Evolutionary conservation across 768 basidiomycete species (phyloP).

Genomic region (Boletus barrowsii): DNA sequence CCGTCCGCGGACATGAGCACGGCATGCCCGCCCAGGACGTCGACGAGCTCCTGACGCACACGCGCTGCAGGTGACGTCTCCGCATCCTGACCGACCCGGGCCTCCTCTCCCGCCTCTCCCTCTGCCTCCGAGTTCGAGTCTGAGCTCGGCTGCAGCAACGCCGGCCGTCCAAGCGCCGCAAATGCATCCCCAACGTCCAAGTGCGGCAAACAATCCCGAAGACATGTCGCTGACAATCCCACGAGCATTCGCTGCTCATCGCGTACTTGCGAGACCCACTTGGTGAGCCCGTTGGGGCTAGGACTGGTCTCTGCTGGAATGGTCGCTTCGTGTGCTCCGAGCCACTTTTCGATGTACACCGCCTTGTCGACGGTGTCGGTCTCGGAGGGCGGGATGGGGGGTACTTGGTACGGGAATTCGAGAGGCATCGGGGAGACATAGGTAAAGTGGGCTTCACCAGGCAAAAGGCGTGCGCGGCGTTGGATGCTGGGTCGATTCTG

Average conservation of each 20-base stretch:
- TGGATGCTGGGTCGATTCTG: conserved; percentile 57
- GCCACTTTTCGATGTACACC: conserved; percentile 74
- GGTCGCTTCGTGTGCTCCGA: conserved; percentile 60
- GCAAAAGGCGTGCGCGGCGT: conserved; percentile 63
- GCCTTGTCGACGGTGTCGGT: conserved; percentile 50
- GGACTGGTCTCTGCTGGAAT: conserved; percentile 19
- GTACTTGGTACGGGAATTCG: conserved; percentile 79
- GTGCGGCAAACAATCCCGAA: conserved; percentile 77
- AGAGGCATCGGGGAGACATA: conserved; percentile 80
- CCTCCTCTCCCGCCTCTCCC: conserved; percentile 1
- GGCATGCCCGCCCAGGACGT: conserved; percentile 76
- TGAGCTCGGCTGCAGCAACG: conserved; percentile 36
- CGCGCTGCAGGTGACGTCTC: conserved; percentile 31
- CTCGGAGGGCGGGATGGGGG: conserved; percentile 46
- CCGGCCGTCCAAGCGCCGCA: conserved; percentile 57
- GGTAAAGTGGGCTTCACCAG: conserved; percentile 64
- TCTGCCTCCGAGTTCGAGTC: conserved; percentile 36
- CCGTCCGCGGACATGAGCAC: conserved; percentile 52
- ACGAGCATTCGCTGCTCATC: conserved; percentile 60
- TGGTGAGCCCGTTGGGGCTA: conserved; percentile 34
- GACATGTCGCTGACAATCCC: conserved; percentile 63
- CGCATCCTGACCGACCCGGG: too few relatives aligned
- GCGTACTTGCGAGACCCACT: conserved; percentile 48
- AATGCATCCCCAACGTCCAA: conserved; percentile 88
- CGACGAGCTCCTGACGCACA: conserved; percentile 69